These are phyloP conservation scores for Oxytropis ochrocephala DNA, from an alignment of 306 rosid species.

Conservation along the genomic window DNA sequence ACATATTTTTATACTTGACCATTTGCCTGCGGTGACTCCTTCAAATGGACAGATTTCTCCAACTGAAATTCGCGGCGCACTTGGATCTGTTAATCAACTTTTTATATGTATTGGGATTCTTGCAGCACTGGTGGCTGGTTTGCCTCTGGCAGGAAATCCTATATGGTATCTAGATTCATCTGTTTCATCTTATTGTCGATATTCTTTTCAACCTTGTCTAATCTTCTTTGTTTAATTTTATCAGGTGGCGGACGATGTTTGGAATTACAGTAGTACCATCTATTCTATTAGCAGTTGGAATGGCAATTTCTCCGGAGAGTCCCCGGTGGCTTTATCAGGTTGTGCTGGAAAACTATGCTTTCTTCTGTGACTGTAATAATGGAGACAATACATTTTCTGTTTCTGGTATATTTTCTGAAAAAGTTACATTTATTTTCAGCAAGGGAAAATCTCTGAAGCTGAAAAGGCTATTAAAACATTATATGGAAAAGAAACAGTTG, in stretches of 20 bases:
- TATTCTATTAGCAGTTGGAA: conserved; percentile 69
- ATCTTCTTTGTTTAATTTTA: not conserved
- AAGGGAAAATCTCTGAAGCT: conserved; percentile 69
- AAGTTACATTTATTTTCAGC: conserved; percentile 36
- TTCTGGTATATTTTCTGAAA: not conserved
- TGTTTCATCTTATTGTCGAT: conserved; percentile 5
- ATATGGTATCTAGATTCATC: conserved; percentile 49
- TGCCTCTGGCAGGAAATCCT: conserved; percentile 86
- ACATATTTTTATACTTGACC: not conserved
- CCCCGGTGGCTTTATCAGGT: conserved; percentile 97
- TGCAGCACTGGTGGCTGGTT: conserved; percentile 76
- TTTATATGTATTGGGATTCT: conserved; percentile 90
- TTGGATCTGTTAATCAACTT: conserved; percentile 89
- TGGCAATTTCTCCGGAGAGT: conserved; percentile 82
- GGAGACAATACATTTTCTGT: too few species aligned
- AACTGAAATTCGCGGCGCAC: conserved; percentile 89
- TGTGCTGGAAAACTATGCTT: too few species aligned
- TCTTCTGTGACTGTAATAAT: too few species aligned
- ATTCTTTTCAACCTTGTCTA: not conserved
- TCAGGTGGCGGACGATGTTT: conserved; percentile 95
- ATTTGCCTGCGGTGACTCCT: not conserved
- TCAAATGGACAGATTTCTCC: conserved; percentile 72
- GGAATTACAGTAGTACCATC: conserved; percentile 75
- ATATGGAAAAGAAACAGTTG: conserved; percentile 74
- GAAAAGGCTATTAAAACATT: conserved; percentile 61